These are phyloP conservation scores for Vaucheria bursata DNA, from an alignment of 352 stramenopile genomes.

Conservation along the genomic window DNA sequence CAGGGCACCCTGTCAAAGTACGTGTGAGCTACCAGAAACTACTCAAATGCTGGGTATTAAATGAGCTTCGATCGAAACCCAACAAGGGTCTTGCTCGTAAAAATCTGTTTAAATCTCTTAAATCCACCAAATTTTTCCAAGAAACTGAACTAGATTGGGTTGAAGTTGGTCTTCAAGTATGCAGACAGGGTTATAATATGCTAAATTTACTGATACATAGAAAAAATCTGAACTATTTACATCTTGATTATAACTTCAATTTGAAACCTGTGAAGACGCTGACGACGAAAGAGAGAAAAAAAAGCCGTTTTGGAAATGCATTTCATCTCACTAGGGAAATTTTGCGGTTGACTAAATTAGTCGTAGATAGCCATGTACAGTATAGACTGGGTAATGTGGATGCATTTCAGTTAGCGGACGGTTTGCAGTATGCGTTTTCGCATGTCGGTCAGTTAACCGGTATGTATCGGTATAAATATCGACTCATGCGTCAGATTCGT, in stretches of 20 bases:
- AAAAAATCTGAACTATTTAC: slow-evolving; percentile 97
- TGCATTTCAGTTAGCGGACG: slow-evolving; percentile 97
- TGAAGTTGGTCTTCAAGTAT: slow-evolving; percentile 92
- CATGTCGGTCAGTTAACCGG: slow-evolving; percentile 98
- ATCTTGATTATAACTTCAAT: slow-evolving; percentile 99
- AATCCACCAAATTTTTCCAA: slow-evolving; percentile 99
- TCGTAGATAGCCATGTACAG: slow-evolving; percentile 99
- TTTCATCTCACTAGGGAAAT: slow-evolving; percentile 87
- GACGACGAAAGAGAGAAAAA: slow-evolving; percentile 99
- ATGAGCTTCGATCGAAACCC: slow-evolving; percentile 81
- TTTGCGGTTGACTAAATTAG: slow-evolving; percentile 95
- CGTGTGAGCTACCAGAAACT: slow-evolving; percentile 99
- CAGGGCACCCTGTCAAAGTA: too few species aligned
- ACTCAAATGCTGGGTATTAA: slow-evolving; percentile 98
- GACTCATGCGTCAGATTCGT: slow-evolving; percentile 88
- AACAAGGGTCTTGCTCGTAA: slow-evolving; percentile 92
- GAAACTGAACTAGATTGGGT: slow-evolving; percentile 98
- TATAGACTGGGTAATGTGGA: slow-evolving; percentile 98
- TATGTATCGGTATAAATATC: slow-evolving; percentile 99
- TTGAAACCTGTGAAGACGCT: slow-evolving; percentile 99
- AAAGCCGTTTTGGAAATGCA: slow-evolving; percentile 90
- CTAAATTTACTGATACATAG: slow-evolving; percentile 98
- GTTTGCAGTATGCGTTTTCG: slow-evolving; percentile 97
- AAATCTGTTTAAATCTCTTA: slow-evolving; percentile 95
- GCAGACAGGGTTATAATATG: slow-evolving; percentile 99